Evolutionary conservation across 371 early-diverging fungal genomes (phyloP), one percentile per base, ranked within the genome.

Genomic region (Mortierella sp.): DNA sequence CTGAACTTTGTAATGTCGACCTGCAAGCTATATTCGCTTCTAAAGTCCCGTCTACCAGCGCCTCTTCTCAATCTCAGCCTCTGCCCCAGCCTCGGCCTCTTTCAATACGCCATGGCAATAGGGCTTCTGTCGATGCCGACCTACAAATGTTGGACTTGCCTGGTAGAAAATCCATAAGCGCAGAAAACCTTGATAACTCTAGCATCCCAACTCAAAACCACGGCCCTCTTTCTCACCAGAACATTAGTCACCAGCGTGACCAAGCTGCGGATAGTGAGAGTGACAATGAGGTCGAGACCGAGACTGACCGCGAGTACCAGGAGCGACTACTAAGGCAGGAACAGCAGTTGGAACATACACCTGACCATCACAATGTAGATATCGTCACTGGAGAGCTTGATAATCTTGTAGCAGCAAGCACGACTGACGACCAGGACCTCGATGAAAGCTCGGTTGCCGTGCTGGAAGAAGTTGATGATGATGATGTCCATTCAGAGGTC

Each of bases 281-380:
- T 32, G 60, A 71, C n/a, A 24, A 64, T 40, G 72, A 77, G 28
- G 40, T 36, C 38, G 61, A 58, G 16, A 64, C 32, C 16, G 69
- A 72, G 38, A 19, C 69, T 2, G 78, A 77, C 45, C 66, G 65
- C 57, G 47, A 38, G 41, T 58, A 77, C 9, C 72, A 69, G 63
- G 77, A 68, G 32, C 65, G 77, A 24, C 69, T 77, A 50, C 61
- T 77, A n/a, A 67, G 61, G 1, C 78, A 73, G 33, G 78, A 78
- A 59, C 73, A 77, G 65, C 67, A 58, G 43, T 13, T 38, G 22
- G 70, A 7, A 24, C 41, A 41, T 45, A 5, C 48, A 3, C 22
- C n/a, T 22, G 67, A 70, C 22, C 76, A 70, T 11, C 67, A 52
- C 7, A 67, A n/a, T 70, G 28, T 33, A 24, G 76, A 76, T 52